A percentile compares a stretch with the other conserved stretches of the same genome.
These are phyloP conservation scores for Beauveria asiatica DNA, from an alignment of 2,329 filamentous ascomycete genomes.

Conservation along the genomic window DNA sequence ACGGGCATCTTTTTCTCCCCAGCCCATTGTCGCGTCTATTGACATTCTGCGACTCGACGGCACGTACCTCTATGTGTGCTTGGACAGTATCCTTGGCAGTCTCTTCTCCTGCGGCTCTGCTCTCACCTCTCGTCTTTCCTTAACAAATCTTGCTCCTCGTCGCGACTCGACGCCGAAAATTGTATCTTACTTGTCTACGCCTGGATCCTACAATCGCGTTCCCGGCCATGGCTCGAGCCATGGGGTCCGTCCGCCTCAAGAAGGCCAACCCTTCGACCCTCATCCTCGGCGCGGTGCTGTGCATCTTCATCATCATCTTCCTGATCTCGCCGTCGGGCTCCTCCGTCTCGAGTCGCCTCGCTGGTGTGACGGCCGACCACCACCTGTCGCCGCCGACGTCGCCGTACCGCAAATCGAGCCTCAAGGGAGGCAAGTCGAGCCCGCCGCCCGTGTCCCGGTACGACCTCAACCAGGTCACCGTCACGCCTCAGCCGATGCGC, in stretches of 20 bases:
- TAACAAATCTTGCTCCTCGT: neutral
- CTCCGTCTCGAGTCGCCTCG: conserved; percentile 34
- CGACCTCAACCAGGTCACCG: conserved; percentile 90
- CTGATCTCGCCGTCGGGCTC: conserved; percentile 46
- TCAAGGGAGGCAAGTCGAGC: conserved; percentile 22
- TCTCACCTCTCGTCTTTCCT: conserved; percentile 1
- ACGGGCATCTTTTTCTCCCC: neutral
- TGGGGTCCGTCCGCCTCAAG: conserved; percentile 64
- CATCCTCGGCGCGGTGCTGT: conserved; percentile 60
- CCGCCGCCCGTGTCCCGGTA: conserved; percentile 87
- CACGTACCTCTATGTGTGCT: neutral
- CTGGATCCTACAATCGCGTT: neutral
- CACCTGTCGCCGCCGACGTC: conserved; percentile 36
- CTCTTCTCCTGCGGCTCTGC: neutral
- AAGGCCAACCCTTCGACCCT: conserved; percentile 72
- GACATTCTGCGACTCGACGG: neutral
- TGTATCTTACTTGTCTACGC: neutral
- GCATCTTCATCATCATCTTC: conserved; percentile 63
- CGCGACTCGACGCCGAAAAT: neutral
- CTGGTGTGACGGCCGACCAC: conserved; percentile 36
- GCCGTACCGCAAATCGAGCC: conserved; percentile 33
- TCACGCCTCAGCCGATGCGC: conserved; percentile 62
- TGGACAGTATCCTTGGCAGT: neutral
- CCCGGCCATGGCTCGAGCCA: conserved; percentile 44
- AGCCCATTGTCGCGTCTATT: neutral